Conservation (phyloP, 2,329 filamentous ascomycete genomes). For the Elsinoe perseae region DNA sequence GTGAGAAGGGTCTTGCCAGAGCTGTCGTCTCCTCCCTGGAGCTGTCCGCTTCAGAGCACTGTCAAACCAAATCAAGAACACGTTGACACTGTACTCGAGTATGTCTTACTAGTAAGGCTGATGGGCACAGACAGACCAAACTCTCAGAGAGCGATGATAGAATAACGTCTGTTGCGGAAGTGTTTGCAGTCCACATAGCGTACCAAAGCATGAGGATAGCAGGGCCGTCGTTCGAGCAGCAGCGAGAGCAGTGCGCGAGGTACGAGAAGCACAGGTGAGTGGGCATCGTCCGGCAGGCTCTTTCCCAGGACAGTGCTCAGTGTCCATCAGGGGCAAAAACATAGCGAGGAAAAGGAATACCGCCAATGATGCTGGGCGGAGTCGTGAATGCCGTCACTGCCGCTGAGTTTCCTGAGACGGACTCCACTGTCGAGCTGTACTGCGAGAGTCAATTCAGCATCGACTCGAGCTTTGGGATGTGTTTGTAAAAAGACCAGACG, state of each 20-base stretch:
- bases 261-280: not conserved
- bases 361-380: not conserved
- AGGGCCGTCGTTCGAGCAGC: not conserved
- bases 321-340: conserved; percentile 1
- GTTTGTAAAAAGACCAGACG: not conserved
- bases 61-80: not conserved
- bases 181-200: conserved; percentile 2
- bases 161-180: not conserved
- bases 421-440: not conserved
- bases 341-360: conserved; percentile 2
- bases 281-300: not conserved
- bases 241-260: conserved; percentile 7
- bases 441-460: conserved; percentile 1
- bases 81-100: not conserved
- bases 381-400: not conserved
- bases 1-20: not conserved
- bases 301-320: not conserved
- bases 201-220: not conserved
- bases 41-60: not conserved
- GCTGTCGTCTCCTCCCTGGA: not conserved
- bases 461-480: not conserved
- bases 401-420: not conserved
- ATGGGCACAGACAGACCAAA: not conserved
- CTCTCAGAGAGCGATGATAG: not conserved
- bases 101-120: not conserved